phyloP scores from a whole-genome alignment of 2,329 filamentous ascomycete genomes.

The Calonectria honghensis region DNA sequence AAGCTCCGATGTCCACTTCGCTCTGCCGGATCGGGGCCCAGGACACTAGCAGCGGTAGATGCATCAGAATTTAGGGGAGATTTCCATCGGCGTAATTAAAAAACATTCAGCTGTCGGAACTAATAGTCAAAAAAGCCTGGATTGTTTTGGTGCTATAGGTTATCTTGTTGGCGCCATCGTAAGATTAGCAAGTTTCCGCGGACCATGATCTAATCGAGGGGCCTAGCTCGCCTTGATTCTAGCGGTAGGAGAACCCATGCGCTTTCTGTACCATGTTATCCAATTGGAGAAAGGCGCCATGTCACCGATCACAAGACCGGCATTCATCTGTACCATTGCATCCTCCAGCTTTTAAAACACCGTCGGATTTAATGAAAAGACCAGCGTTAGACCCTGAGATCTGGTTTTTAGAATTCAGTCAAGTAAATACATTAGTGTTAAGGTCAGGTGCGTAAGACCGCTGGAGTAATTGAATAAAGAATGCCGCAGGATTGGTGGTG shows the following conservation, averaged over 20 bases:
- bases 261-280: not conserved
- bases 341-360: not conserved
- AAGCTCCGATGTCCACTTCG: not conserved
- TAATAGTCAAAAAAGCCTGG: not conserved
- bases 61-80: not conserved
- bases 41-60: not conserved
- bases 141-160: not conserved
- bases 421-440: not conserved
- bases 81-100: not conserved
- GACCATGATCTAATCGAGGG: not conserved
- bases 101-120: not conserved
- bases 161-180: not conserved
- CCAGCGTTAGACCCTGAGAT: not conserved
- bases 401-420: not conserved
- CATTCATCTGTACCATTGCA: not conserved
- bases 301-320: not conserved
- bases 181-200: not conserved
- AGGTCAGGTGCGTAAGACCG: not conserved
- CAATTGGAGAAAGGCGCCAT: not conserved
- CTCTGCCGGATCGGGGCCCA: not conserved
- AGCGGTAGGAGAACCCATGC: not conserved
- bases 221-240: not conserved
- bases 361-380: not conserved
- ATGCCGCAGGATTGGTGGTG: not conserved
- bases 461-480: not conserved